Evolutionary conservation across 2,329 filamentous ascomycete genomes (phyloP).

Genomic region (Paraphoma sp.): DNA sequence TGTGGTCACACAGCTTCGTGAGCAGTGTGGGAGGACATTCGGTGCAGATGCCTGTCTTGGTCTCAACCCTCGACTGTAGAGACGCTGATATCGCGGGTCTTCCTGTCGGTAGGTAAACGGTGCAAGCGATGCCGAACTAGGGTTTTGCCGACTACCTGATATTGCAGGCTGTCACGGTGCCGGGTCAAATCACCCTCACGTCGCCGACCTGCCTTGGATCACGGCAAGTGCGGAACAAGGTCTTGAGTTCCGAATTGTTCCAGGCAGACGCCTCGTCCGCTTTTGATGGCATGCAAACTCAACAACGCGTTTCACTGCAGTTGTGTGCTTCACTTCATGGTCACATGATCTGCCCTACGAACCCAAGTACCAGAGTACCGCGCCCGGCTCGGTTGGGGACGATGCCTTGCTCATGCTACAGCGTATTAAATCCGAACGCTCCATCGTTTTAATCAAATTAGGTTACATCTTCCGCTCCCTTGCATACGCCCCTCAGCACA

Average conservation of each 20-base stretch:
- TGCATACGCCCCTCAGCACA: constrained; percentile 23
- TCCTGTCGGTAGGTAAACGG: background rate
- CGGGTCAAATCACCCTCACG: background rate
- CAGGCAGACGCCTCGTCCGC: background rate
- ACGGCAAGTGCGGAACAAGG: background rate
- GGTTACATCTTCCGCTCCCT: constrained; percentile 39
- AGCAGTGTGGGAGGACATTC: constrained; percentile 12
- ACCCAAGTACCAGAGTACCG: constrained; percentile 31
- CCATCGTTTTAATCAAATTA: constrained; percentile 36
- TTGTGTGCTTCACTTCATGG: constrained; percentile 17
- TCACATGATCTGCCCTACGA: constrained; percentile 29
- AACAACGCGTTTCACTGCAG: constrained; percentile 11
- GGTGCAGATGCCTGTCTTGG: constrained; percentile 18
- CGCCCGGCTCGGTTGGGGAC: constrained; percentile 30
- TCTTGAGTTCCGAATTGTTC: background rate
- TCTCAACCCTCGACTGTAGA: constrained; percentile 17
- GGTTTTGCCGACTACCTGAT: background rate
- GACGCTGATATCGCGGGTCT: background rate
- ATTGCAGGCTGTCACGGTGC: background rate
- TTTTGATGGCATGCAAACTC: constrained; percentile 13
- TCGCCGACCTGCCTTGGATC: background rate
- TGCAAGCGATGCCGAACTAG: background rate
- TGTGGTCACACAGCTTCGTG: constrained; percentile 18
- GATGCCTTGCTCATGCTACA: constrained; percentile 25
- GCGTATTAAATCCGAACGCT: constrained; percentile 31